phyloP scores from a whole-genome alignment of 2,329 filamentous ascomycete species.

The Fusarium armeniacum region DNA sequence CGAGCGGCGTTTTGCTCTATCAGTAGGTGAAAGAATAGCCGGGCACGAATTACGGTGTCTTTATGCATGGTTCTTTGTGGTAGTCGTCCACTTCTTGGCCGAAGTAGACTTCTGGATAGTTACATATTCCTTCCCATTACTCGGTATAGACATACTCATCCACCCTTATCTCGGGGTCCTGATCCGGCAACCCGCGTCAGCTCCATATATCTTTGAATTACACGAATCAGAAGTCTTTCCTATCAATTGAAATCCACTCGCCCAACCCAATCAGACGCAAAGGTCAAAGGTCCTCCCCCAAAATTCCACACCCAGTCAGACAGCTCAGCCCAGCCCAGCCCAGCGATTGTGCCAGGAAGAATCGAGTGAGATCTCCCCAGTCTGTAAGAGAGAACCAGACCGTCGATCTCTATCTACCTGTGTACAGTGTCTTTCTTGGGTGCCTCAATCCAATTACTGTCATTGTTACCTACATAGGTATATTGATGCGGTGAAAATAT shows the following conservation, averaged over 20 bases:
- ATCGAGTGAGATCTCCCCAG: constrained; percentile 37
- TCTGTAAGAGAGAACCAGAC: constrained; percentile 40
- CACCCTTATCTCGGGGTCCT: constrained; percentile 34
- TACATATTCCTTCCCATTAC: accelerated
- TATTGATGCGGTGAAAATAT: constrained; percentile 14
- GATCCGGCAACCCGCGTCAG: constrained; percentile 16
- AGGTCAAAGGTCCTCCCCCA: constrained; percentile 35
- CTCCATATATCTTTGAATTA: constrained; percentile 1
- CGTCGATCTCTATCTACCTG: constrained; percentile 32
- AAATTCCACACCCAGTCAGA: constrained; percentile 23
- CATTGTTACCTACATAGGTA: background rate
- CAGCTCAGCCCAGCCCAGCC: background rate
- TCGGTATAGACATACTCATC: constrained; percentile 19
- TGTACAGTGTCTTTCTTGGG: constrained; percentile 1
- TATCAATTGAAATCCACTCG: constrained; percentile 24
- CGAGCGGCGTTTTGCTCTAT: too few relatives aligned
- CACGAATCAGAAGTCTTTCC: constrained; percentile 28
- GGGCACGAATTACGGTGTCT: accelerated
- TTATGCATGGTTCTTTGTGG: background rate
- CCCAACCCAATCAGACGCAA: constrained; percentile 27
- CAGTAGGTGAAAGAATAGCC: constrained; percentile 7
- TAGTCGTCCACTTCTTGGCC: background rate
- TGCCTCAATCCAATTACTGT: constrained; percentile 9
- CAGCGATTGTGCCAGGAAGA: constrained; percentile 30
- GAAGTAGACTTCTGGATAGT: background rate